Conservation (phyloP, 306 rosid species). For the Quercus variabilis region DNA sequence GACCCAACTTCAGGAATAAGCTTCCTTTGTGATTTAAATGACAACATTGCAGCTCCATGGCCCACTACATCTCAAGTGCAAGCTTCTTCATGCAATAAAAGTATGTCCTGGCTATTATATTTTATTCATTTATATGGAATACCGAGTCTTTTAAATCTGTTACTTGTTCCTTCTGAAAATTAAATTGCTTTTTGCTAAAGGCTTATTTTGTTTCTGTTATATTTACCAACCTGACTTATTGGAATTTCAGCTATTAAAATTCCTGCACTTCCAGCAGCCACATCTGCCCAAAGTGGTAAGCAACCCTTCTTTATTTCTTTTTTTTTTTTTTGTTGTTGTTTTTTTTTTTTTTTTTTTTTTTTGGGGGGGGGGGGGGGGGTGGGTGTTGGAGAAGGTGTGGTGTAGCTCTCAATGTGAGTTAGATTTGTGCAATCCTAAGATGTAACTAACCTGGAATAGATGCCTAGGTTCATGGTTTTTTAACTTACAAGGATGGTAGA, state of each 20-base stretch:
- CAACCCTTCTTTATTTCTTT: neutral
- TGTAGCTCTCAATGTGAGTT: neutral
- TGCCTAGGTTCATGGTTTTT: neutral
- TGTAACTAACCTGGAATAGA: neutral
- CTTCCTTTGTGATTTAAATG: constrained; percentile 91
- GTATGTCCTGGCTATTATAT: constrained; percentile 41
- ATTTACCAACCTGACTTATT: constrained; percentile 2
- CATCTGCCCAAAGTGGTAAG: constrained; percentile 68
- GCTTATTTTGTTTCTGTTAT: constrained; percentile 6
- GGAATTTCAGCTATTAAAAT: constrained; percentile 71
- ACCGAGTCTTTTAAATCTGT: neutral
- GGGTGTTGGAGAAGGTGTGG: rapidly evolving
- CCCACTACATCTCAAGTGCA: constrained; percentile 61
- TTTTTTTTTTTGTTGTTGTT: neutral
- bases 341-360: neutral
- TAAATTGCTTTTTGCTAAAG: neutral
- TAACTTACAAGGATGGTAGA: neutral
- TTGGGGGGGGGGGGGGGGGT: neutral
- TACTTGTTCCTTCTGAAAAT: neutral
- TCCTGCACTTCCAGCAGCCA: constrained; percentile 98
- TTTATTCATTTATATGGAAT: neutral
- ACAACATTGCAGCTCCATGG: constrained; percentile 98
- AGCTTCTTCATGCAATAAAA: constrained; percentile 74
- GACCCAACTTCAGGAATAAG: constrained; percentile 77
- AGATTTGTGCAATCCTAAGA: neutral